Evolutionary conservation across 2,329 filamentous ascomycete species (phyloP), one percentile per base, ranked within the genome.

Genomic region (Diaporthe vaccinii): DNA sequence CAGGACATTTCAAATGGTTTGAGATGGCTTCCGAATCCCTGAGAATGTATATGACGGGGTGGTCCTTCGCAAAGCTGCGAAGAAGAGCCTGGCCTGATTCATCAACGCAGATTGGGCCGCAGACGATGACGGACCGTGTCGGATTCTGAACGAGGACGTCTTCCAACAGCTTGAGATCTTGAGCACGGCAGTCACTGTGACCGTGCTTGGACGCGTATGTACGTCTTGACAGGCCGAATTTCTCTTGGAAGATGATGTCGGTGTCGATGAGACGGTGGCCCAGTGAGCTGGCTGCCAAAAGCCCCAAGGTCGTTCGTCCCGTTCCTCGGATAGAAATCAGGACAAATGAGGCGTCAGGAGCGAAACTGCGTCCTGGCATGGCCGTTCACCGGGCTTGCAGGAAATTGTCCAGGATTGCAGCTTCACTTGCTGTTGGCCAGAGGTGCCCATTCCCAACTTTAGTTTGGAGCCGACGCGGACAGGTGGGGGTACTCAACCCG

Each of bases 11-110:
- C 20, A 65, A 15, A 65, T 65, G 41, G 17, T 22, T 17, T 14
- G 61, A 46, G 17, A 65, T 34, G 61, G 28, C 10, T 49, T 65
- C 61, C 25, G 41, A 31, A 20, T 49, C 61, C 41, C 61, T 49
- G 41, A 65, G 61, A 89, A 89, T 90, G 77, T 92, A 89, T 25
- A 93, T 87, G 31, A 93, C 89, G 0, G 91, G 90, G 80, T 92
- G 89, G 0, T 86, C 87, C 74, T 85, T 85, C 8, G 88, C 86
- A 79, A 89, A 92, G 28, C 88, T 85, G 72, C 85, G 84, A 36
- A 93, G 84, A 7, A 90, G 81, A 39, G 82, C 81, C 76, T 90
- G 88, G 59, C 86, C 87, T 74, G 84, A 89, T 77, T 87, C 87
- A 78, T 91, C 90, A 80, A 92, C 85, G 34, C 88, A 89, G 1